These are phyloP conservation scores for Solidago caesia DNA, from an alignment of 129 eudicot genomes.

Conservation along the genomic window DNA sequence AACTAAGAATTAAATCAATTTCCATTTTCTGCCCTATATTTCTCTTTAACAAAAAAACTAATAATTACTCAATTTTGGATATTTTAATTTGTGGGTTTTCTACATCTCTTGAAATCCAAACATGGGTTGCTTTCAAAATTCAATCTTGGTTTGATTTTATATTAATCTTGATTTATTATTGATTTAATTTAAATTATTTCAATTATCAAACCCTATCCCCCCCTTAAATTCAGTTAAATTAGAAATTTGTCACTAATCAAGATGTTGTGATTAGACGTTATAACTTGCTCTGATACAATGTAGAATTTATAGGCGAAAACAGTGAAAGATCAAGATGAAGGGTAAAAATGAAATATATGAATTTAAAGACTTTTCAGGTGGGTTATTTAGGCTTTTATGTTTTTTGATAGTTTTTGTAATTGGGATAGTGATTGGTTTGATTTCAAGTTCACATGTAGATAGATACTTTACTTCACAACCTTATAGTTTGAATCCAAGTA, in stretches of 20 bases:
- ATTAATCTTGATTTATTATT: background rate
- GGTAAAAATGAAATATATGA: constrained; percentile 58
- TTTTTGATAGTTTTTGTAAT: constrained; percentile 57
- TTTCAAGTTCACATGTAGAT: constrained; percentile 68
- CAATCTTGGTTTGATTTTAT: constrained; percentile 1
- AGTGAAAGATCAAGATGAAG: constrained; percentile 32
- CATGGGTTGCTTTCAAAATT: constrained; percentile 5
- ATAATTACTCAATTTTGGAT: background rate
- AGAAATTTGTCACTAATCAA: background rate
- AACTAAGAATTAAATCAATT: background rate
- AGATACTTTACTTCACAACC: constrained; percentile 45
- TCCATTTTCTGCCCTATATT: background rate
- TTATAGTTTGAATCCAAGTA: constrained; percentile 28
- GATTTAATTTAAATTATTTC: too few relatives aligned
- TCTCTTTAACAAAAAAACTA: background rate
- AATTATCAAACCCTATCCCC: constrained; percentile 1
- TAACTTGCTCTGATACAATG: background rate
- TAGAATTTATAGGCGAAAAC: background rate
- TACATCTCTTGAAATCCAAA: background rate
- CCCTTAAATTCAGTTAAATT: background rate
- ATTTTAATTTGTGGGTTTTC: constrained; percentile 5
- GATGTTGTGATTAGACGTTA: background rate
- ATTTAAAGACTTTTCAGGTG: constrained; percentile 50
- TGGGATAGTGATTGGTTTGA: constrained; percentile 67
- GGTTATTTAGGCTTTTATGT: constrained; percentile 42